These are phyloP conservation scores for Lachnellula cervina DNA, from an alignment of 2,329 filamentous ascomycete genomes.

Conservation along the genomic window DNA sequence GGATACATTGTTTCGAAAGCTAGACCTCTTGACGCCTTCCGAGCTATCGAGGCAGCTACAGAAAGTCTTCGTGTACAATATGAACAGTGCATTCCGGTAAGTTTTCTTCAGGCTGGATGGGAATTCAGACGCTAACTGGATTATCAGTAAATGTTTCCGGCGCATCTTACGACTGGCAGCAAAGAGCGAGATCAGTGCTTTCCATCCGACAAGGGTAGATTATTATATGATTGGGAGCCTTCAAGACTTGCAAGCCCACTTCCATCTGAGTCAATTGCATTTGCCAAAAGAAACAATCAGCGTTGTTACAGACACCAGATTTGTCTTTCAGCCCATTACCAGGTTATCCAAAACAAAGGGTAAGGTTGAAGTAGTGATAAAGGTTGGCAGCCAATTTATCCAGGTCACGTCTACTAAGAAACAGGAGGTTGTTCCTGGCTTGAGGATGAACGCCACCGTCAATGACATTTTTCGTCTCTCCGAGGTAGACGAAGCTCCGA, in stretches of 20 bases:
- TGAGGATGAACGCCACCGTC: conserved; percentile 57
- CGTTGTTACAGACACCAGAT: conserved; percentile 61
- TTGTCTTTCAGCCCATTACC: conserved; percentile 60
- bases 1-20: conserved; percentile 59
- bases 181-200: conserved; percentile 54
- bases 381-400: conserved; percentile 64
- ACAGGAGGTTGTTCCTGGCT: conserved; percentile 60
- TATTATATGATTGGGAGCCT: conserved; percentile 62
- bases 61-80: conserved; percentile 66
- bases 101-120: conserved; percentile 51
- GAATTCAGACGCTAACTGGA: conserved; percentile 40
- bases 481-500: conserved; percentile 63
- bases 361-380: conserved; percentile 65
- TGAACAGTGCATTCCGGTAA: conserved; percentile 65
- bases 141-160: conserved; percentile 55
- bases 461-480: conserved; percentile 67
- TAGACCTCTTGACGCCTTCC: conserved; percentile 57
- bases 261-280: conserved; percentile 61
- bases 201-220: conserved; percentile 61
- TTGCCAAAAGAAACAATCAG: conserved; percentile 67
- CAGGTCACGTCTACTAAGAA: conserved; percentile 66
- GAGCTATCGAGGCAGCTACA: conserved; percentile 56
- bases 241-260: conserved; percentile 61
- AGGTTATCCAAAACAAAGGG: conserved; percentile 64
- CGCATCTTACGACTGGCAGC: conserved; percentile 57